These are phyloP conservation scores for Kwoniella mangroviensis DNA, from an alignment of 768 basidiomycete species.

Conservation along the genomic window DNA sequence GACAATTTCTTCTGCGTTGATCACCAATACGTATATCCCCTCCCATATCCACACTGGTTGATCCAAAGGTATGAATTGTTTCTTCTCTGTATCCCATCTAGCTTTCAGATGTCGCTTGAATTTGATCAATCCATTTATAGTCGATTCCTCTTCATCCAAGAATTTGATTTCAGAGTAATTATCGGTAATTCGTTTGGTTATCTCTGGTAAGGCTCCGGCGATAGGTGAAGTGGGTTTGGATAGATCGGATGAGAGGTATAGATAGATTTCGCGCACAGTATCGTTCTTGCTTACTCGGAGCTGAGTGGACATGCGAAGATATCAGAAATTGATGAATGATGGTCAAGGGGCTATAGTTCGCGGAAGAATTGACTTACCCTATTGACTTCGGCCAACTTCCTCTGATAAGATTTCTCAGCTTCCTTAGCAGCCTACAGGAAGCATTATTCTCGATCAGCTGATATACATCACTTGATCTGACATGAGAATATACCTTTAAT, in stretches of 20 bases:
- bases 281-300: constrained; percentile 48
- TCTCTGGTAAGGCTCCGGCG: constrained; percentile 48
- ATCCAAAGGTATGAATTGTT: constrained; percentile 45
- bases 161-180: constrained; percentile 35
- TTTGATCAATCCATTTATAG: constrained; percentile 37
- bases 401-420: constrained; percentile 42
- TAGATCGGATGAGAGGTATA: constrained; percentile 48
- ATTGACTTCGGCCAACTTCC: constrained; percentile 49
- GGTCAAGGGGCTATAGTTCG: not conserved
- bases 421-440: constrained; percentile 35
- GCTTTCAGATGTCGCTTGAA: constrained; percentile 51
- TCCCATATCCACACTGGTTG: constrained; percentile 44
- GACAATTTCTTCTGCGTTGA: constrained; percentile 48
- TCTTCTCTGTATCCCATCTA: constrained; percentile 33
- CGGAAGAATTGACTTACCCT: constrained; percentile 26
- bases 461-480: not conserved
- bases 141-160: constrained; percentile 27
- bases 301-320: constrained; percentile 6
- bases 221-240: constrained; percentile 39
- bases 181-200: constrained; percentile 34
- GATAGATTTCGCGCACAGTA: constrained; percentile 49
- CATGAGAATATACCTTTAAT: constrained; percentile 31
- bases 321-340: not conserved
- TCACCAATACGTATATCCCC: constrained; percentile 37
- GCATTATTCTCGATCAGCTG: not conserved